A percentile compares a stretch with the other conserved stretches of the same genome.
Evolutionary conservation across 768 basidiomycete species (phyloP).

Genomic region (Gloeopeniophorella convolvens): DNA sequence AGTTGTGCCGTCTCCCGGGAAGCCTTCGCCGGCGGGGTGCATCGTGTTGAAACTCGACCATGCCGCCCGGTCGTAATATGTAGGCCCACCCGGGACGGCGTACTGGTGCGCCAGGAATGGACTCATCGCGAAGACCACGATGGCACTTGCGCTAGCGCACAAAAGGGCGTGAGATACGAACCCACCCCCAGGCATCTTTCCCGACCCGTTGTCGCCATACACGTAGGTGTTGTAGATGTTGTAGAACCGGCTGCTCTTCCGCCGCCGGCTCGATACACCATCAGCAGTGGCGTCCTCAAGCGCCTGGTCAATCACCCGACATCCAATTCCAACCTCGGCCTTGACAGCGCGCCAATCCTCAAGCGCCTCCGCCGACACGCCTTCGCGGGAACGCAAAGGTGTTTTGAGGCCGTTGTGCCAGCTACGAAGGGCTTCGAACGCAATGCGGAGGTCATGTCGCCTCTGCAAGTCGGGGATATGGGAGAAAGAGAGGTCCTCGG

Average conservation of each 20-base stretch:
- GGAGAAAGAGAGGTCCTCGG: constrained; percentile 16
- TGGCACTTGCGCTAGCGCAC: constrained; percentile 56
- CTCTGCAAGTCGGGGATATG: constrained; percentile 16
- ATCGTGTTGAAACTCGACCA: constrained; percentile 78
- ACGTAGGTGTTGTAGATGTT: constrained; percentile 81
- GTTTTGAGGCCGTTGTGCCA: constrained; percentile 59
- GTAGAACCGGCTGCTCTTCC: constrained; percentile 54
- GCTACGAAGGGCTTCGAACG: constrained; percentile 54
- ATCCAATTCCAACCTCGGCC: constrained; percentile 72
- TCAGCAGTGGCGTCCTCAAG: constrained; percentile 32
- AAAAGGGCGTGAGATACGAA: constrained; percentile 25
- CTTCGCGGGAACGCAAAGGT: constrained; percentile 37
- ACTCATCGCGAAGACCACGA: constrained; percentile 53
- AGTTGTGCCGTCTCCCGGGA: constrained; percentile 46
- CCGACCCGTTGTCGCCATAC: constrained; percentile 36
- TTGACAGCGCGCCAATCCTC: constrained; percentile 80
- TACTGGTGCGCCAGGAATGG: constrained; percentile 54
- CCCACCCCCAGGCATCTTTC: constrained; percentile 6
- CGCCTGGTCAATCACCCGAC: constrained; percentile 68
- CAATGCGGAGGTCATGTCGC: constrained; percentile 39
- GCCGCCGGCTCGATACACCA: constrained; percentile 18
- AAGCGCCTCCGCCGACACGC: constrained; percentile 56
- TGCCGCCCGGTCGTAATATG: constrained; percentile 69
- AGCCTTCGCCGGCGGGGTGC: constrained; percentile 65
- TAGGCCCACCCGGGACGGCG: constrained; percentile 56